These are phyloP conservation scores for Wickerhamomyces hampshirensis DNA, from an alignment of 805 yeast genomes.

Conservation along the genomic window DNA sequence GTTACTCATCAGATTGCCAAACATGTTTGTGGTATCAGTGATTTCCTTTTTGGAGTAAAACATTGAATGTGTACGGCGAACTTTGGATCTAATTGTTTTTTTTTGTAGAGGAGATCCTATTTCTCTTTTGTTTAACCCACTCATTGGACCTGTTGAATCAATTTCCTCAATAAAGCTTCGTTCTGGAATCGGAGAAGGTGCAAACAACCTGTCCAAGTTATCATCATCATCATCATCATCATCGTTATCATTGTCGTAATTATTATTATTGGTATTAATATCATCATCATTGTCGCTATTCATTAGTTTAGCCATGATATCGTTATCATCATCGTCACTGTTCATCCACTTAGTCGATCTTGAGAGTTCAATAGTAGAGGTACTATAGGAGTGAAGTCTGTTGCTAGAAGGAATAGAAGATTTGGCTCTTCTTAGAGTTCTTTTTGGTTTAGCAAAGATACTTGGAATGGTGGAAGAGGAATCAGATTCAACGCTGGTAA, in stretches of 20 bases:
- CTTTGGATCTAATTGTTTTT: constrained; percentile 30
- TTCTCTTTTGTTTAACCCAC: constrained; percentile 24
- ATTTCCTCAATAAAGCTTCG: constrained; percentile 10
- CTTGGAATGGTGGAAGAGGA: constrained; percentile 5
- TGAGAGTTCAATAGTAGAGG: constrained; percentile 16
- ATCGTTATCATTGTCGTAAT: constrained; percentile 1
- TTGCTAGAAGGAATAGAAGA: constrained; percentile 12
- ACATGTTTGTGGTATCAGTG: constrained; percentile 31
- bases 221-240: constrained; percentile 11
- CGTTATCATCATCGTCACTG: constrained; percentile 9
- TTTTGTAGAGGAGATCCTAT: constrained; percentile 37
- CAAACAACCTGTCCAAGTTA: constrained; percentile 21
- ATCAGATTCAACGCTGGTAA: constrained; percentile 17
- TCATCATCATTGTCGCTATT: constrained; percentile 5
- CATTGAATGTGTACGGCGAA: constrained; percentile 66
- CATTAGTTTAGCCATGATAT: constrained; percentile 1
- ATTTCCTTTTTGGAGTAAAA: constrained; percentile 52
- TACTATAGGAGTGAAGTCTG: constrained; percentile 17
- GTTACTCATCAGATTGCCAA: constrained; percentile 24
- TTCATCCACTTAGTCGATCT: constrained; percentile 3
- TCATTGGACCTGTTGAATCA: constrained; percentile 8
- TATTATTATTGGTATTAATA: constrained; percentile 5
- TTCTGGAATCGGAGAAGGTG: constrained; percentile 24
- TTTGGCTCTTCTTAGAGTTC: constrained; percentile 19
- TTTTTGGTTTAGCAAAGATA: constrained; percentile 6